These are phyloP conservation scores for Alternaria tenuissima DNA, from an alignment of 2,329 filamentous ascomycete genomes.

Conservation along the genomic window DNA sequence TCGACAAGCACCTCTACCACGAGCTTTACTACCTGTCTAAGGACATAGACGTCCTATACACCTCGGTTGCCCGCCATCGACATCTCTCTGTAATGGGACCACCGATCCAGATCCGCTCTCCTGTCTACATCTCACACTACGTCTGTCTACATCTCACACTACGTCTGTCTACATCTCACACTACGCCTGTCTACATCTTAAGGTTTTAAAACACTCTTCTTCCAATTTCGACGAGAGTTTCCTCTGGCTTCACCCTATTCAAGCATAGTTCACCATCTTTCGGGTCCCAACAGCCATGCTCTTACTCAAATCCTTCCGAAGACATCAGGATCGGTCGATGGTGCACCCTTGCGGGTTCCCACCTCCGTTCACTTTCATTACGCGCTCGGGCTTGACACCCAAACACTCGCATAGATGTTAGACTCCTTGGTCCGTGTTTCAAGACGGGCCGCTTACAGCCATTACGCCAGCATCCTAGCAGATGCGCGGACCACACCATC, in stretches of 20 bases:
- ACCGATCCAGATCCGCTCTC: too few species aligned
- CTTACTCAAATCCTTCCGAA: slow-evolving; percentile 26
- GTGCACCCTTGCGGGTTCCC: slow-evolving; percentile 45
- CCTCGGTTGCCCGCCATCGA: too few species aligned
- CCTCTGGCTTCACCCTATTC: slow-evolving; percentile 56
- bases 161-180: too few species aligned
- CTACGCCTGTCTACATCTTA: too few species aligned
- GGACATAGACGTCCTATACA: too few species aligned
- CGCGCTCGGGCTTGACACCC: slow-evolving; percentile 52
- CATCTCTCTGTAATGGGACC: too few species aligned
- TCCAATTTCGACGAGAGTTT: slow-evolving; percentile 52
- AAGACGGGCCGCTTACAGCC: slow-evolving; percentile 52
- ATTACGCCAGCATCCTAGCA: slow-evolving; percentile 52
- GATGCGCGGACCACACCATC: slow-evolving; percentile 24
- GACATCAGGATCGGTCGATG: slow-evolving; percentile 25
- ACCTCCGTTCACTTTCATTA: slow-evolving; percentile 56
- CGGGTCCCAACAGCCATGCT: slow-evolving; percentile 22
- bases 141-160: too few species aligned
- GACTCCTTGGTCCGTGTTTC: slow-evolving; percentile 45
- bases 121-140: too few species aligned
- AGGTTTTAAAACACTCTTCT: too few species aligned
- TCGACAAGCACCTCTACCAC: too few species aligned
- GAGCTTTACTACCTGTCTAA: too few species aligned
- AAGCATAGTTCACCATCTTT: slow-evolving; percentile 47
- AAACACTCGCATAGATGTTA: slow-evolving; percentile 49